phyloP scores from a whole-genome alignment of 2,329 filamentous ascomycete genomes.

The Iodosphaeria phyllophila region DNA sequence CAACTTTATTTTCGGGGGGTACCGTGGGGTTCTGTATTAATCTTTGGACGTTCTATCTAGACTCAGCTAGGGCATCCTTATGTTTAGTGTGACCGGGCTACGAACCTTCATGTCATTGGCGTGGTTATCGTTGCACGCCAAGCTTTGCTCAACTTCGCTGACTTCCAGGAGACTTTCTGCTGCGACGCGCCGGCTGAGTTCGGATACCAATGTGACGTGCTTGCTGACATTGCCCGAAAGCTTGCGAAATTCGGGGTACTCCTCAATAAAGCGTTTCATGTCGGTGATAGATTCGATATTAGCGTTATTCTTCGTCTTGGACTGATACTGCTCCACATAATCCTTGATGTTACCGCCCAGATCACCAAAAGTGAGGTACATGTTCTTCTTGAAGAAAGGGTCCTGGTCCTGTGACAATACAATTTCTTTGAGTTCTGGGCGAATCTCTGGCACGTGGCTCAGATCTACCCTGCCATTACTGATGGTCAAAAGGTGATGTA shows the following conservation, averaged over 20 bases:
- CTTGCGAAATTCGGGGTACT: constrained; percentile 95
- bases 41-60: constrained; percentile 53
- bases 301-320: constrained; percentile 88
- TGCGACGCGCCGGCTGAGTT: constrained; percentile 74
- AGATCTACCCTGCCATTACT: constrained; percentile 88
- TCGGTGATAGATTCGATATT: constrained; percentile 95
- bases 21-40: constrained; percentile 69
- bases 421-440: constrained; percentile 80
- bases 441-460: constrained; percentile 63
- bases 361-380: constrained; percentile 96
- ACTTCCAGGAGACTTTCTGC: constrained; percentile 83
- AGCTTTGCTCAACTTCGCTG: constrained; percentile 87
- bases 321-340: constrained; percentile 95
- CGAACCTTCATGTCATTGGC: constrained; percentile 70
- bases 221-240: constrained; percentile 97
- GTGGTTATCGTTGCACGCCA: constrained; percentile 95
- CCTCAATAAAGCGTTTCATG: constrained; percentile 98
- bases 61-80: constrained; percentile 7
- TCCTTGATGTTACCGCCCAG: constrained; percentile 93
- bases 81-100: neutral
- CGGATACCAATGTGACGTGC: constrained; percentile 88
- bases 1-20: constrained; percentile 65
- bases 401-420: constrained; percentile 94
- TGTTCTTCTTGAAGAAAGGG: constrained; percentile 97
- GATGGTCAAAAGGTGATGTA: constrained; percentile 87